Percentiles rank a stretch among this genome's conserved stretches.
These are phyloP conservation scores for Schizophyllum commune DNA, from an alignment of 1,284 basidiomycete species.

Conservation along the genomic window DNA sequence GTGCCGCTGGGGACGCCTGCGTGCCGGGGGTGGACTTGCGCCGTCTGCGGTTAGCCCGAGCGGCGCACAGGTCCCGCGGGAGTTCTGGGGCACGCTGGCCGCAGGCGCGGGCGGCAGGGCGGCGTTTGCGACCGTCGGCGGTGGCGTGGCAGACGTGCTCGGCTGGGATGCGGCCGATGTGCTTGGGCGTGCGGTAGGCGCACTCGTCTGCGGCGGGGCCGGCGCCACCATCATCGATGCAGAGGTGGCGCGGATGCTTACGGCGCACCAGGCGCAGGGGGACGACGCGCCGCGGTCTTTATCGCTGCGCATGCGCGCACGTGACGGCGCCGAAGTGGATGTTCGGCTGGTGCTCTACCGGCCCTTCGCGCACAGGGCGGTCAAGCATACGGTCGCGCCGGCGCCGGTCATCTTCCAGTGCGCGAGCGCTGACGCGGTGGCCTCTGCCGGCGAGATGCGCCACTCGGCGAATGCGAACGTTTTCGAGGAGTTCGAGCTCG, in stretches of 20 bases:
- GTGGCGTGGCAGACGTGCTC: constrained; percentile 44
- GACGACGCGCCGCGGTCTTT: constrained; percentile 9
- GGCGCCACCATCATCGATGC: constrained; percentile 12
- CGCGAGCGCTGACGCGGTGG: constrained; percentile 4
- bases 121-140: constrained; percentile 53
- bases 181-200: constrained; percentile 53
- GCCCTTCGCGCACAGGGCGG: not conserved
- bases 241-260: constrained; percentile 19
- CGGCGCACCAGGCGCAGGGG: constrained; percentile 31
- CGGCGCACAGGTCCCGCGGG: not conserved
- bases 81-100: not conserved
- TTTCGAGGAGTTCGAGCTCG: constrained; percentile 67
- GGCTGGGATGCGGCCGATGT: constrained; percentile 67
- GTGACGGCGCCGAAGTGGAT: not conserved
- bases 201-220: constrained; percentile 16
- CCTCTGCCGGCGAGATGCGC: constrained; percentile 15
- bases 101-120: constrained; percentile 25
- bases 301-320: constrained; percentile 20
- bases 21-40: not conserved
- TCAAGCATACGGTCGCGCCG: constrained; percentile 20
- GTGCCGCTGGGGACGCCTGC: not conserved
- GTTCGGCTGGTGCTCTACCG: not conserved
- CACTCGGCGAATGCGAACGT: constrained; percentile 35
- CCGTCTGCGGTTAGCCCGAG: not conserved
- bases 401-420: constrained; percentile 28